Base-by-base conservation (phyloP, 2,329 filamentous ascomycete species). In the Scopulariopsis brevicaulis region DNA sequence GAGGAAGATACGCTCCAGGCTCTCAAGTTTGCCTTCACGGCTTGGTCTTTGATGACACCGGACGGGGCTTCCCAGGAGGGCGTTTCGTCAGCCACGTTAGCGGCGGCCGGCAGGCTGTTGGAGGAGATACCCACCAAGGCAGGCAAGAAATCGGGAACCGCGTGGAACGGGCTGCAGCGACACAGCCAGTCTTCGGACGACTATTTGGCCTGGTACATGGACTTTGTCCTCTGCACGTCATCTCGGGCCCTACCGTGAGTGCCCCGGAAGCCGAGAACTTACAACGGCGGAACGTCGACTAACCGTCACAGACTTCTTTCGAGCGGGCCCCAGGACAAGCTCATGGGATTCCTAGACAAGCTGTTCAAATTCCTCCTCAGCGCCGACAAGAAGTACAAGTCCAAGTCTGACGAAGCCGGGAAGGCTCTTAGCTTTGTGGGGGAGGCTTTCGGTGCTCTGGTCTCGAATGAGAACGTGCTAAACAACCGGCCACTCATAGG, bases 1-100 rank as follows among this genome's bases (percentile, higher is more conserved):
- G 68, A 67, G 1, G 62, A 65, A 34, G 70, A 74, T 53, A 69
- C 71, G 0, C 73, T 71, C 18, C 72, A 75, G 53, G 73, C 73
- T 1, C 71, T 75, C 59, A 71, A 70, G 46, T 75, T 71, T 61
- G 68, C 69, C 54, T 72, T 67, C 20, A 64, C 68, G 22, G 63
- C 69, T 11, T 76, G 74, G 73, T 59, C 72, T 4, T 65, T 68
- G 0, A 66, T 74, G 64, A 68, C 65, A 7, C 73, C 72, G 0
- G 70, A 75, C 60, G 69, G 68, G 2, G 60, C 63, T 25, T 60
- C 64, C 7, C 61, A 66, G 20, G 54, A 63, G 1, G 69, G 71
- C 25, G 63, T 70, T 10, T 66, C 68, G 11, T 63, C 65, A 1
- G 50, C 73, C 6, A 64, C 73, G 2, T 63, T 70, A 11, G 61